These are phyloP conservation scores for Magnaporthales sp. DNA, from an alignment of 2,329 filamentous ascomycete genomes.

Conservation along the genomic window DNA sequence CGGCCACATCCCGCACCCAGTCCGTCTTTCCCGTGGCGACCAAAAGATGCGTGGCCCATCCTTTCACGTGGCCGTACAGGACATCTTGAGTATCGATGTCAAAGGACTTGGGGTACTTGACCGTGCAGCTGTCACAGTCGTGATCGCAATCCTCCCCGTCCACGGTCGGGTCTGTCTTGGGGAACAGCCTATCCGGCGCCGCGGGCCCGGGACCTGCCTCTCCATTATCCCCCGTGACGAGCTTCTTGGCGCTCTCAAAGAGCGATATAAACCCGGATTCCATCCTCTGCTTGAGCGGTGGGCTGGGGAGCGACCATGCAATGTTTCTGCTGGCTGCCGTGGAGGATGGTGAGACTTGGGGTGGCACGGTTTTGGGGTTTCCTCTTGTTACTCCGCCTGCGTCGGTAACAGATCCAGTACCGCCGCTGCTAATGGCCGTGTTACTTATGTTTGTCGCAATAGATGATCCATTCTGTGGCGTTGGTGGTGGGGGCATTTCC, in stretches of 20 bases:
- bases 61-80: slow-evolving; percentile 78
- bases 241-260: slow-evolving; percentile 26
- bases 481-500: neutral
- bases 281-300: slow-evolving; percentile 23
- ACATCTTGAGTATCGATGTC: slow-evolving; percentile 69
- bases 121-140: slow-evolving; percentile 75
- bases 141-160: slow-evolving; percentile 85
- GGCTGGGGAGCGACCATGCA: slow-evolving; percentile 2
- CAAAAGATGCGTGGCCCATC: slow-evolving; percentile 81
- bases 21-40: slow-evolving; percentile 95
- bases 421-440: neutral
- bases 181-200: slow-evolving; percentile 50
- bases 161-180: slow-evolving; percentile 60
- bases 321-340: neutral
- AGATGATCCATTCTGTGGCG: neutral
- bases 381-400: neutral
- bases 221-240: slow-evolving; percentile 17
- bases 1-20: slow-evolving; percentile 82
- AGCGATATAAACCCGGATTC: slow-evolving; percentile 32
- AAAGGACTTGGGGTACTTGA: slow-evolving; percentile 64
- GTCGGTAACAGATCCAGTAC: neutral
- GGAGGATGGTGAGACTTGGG: neutral
- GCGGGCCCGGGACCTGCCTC: neutral
- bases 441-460: neutral
- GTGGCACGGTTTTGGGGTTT: neutral